Conservation (phyloP, 2,329 filamentous ascomycete genomes). For the Lachnellula willkommii region DNA sequence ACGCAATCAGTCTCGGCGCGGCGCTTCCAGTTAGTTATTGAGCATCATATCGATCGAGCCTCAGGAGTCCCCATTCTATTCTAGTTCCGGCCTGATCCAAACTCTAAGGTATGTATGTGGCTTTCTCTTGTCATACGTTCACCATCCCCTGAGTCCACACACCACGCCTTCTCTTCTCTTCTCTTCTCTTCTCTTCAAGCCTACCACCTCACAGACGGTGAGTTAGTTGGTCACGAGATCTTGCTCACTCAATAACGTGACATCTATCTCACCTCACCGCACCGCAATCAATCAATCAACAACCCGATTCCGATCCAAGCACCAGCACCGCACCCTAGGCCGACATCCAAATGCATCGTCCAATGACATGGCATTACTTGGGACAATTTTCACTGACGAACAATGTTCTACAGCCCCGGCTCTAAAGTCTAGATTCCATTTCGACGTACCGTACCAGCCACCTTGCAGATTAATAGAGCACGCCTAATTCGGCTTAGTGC, state of each 20-base stretch:
- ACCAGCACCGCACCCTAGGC: not conserved
- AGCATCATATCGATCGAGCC: not conserved
- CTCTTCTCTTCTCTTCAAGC: too few species aligned
- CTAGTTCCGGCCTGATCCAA: too few species aligned
- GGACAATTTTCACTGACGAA: not conserved
- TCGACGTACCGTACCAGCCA: not conserved
- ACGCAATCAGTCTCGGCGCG: not conserved
- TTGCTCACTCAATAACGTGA: not conserved
- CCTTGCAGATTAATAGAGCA: not conserved
- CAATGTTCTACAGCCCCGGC: not conserved
- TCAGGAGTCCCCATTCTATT: not conserved
- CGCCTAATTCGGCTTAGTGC: slow-evolving; percentile 9
- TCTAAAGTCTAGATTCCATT: not conserved
- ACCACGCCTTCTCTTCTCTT: too few species aligned
- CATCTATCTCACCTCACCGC: not conserved
- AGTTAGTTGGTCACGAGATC: too few species aligned
- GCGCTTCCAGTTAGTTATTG: not conserved
- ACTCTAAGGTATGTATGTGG: not conserved
- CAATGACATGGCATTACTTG: not conserved
- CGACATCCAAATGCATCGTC: not conserved
- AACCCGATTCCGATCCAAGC: not conserved
- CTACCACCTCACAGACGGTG: too few species aligned
- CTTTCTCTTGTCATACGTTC: not conserved
- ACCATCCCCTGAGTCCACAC: not conserved
- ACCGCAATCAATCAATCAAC: not conserved